phyloP scores from a whole-genome alignment of 2,329 filamentous ascomycete genomes.

The Fusarium citri region DNA sequence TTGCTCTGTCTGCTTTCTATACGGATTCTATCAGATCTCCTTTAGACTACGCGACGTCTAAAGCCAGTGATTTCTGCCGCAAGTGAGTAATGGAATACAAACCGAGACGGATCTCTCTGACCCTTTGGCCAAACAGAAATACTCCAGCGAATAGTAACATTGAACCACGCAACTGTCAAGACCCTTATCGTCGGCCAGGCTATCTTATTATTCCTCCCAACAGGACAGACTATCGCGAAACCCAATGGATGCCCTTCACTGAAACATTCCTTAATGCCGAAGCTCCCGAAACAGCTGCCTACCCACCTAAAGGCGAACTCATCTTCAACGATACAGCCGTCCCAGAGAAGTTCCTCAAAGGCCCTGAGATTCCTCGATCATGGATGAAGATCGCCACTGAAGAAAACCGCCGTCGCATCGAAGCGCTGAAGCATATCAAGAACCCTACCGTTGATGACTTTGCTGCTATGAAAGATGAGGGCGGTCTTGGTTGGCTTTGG shows the following conservation, averaged over 20 bases:
- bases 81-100: not conserved
- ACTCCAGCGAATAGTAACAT: not conserved
- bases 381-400: slow-evolving; percentile 1
- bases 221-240: not conserved
- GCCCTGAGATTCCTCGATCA: not conserved
- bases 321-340: slow-evolving; percentile 8
- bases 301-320: not conserved
- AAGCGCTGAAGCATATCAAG: not conserved
- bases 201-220: not conserved
- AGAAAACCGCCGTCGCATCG: not conserved
- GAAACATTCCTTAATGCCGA: not conserved
- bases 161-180: not conserved
- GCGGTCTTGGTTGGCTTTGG: slow-evolving; percentile 5
- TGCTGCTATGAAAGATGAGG: not conserved
- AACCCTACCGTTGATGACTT: not conserved
- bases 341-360: not conserved
- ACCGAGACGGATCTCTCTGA: not conserved
- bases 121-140: not conserved
- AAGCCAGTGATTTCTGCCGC: not conserved
- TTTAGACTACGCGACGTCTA: not conserved
- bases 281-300: not conserved
- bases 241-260: slow-evolving; percentile 4
- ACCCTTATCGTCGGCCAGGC: not conserved
- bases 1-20: not conserved
- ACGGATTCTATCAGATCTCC: not conserved